phyloP scores from a whole-genome alignment of 148 eudicot genomes.

The Salicornia ramosissima region DNA sequence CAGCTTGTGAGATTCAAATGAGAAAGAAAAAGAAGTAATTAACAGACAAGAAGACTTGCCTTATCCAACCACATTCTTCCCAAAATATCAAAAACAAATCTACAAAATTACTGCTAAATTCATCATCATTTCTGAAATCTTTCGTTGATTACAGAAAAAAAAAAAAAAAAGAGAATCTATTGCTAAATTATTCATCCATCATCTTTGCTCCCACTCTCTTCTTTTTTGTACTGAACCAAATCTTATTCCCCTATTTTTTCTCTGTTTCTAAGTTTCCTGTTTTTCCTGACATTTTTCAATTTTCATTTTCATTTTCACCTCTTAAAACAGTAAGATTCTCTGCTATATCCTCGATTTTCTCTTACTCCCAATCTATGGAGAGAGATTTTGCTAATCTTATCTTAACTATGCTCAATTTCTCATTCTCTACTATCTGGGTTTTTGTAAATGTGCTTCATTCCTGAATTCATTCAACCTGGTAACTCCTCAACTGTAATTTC shows the following conservation, averaged over 20 bases:
- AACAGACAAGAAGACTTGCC: background rate
- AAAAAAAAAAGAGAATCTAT: background rate
- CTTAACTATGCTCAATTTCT: background rate
- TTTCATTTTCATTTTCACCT: background rate
- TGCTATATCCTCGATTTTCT: background rate
- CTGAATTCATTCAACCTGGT: background rate
- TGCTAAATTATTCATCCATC: background rate
- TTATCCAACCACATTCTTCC: slow-evolving; percentile 1
- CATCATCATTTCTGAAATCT: too few species aligned
- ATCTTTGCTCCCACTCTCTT: background rate
- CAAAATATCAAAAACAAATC: slow-evolving; percentile 6
- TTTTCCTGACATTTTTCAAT: background rate
- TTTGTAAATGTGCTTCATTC: background rate
- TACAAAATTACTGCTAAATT: background rate
- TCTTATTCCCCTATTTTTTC: background rate
- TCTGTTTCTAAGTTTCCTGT: background rate
- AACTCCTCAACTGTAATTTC: background rate
- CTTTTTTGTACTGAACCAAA: background rate
- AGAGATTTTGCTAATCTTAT: background rate
- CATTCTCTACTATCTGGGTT: background rate
- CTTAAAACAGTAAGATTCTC: background rate
- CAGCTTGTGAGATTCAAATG: too few species aligned
- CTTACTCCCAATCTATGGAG: background rate
- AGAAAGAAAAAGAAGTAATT: background rate
- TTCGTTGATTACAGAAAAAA: too few species aligned